Percentiles rank a stretch among this genome's conserved stretches.
Conservation (phyloP, 2,329 filamentous ascomycete genomes). For the Podosphaera fusca region DNA sequence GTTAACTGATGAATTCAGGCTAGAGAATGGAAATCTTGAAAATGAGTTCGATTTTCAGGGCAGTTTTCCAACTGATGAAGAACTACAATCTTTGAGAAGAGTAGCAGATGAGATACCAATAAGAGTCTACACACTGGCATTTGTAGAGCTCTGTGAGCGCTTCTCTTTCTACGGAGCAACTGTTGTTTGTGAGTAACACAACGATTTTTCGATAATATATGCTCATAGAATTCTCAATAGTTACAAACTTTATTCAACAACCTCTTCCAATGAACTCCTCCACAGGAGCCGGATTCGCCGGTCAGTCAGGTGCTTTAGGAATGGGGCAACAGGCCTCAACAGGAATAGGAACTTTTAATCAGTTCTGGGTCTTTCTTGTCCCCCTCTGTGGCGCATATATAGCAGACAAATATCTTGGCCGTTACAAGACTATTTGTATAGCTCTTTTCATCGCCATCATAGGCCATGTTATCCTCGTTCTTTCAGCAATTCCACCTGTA, state of each 20-base stretch:
- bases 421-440: conserved; percentile 36
- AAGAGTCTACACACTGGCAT: conserved; percentile 26
- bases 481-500: conserved; percentile 36
- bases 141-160: conserved; percentile 40
- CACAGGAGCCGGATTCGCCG: conserved; percentile 21
- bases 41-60: background rate
- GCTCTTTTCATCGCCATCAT: conserved; percentile 27
- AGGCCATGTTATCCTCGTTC: conserved; percentile 40
- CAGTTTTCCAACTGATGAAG: conserved; percentile 9
- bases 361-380: conserved; percentile 27
- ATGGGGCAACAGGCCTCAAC: conserved; percentile 27
- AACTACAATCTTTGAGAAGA: conserved; percentile 10
- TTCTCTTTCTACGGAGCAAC: conserved; percentile 40
- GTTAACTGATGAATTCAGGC: background rate
- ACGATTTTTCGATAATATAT: background rate
- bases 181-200: conserved; percentile 28
- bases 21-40: background rate
- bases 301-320: conserved; percentile 19
- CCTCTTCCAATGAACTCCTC: conserved; percentile 20
- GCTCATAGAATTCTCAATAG: conserved; percentile 11
- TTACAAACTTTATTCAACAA: conserved; percentile 29
- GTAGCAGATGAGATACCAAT: conserved; percentile 11
- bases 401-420: conserved; percentile 42
- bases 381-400: conserved; percentile 29
- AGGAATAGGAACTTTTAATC: conserved; percentile 24